Percentiles rank a stretch among this genome's conserved stretches.
These are phyloP conservation scores for Ceraceosorus guamensis DNA, from an alignment of 1,284 basidiomycete genomes.

Conservation along the genomic window DNA sequence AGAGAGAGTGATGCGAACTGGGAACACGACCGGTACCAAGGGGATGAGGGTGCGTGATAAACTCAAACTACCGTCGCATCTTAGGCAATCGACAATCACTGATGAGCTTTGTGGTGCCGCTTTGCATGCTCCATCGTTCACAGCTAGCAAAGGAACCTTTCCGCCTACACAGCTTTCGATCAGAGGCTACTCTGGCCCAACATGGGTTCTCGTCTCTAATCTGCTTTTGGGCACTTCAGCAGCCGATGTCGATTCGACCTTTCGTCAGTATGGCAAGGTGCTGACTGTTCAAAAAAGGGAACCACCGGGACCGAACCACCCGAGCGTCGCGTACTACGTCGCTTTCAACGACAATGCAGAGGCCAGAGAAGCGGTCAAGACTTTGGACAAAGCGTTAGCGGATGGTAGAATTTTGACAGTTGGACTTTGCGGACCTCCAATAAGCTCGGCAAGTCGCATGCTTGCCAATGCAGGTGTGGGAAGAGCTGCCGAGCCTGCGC, in stretches of 20 bases:
- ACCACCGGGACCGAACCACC: conserved; percentile 28
- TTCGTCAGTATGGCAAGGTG: background rate
- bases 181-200: conserved; percentile 34
- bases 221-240: conserved; percentile 35
- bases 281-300: conserved; percentile 14
- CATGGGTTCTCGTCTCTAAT: conserved; percentile 42
- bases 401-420: conserved; percentile 45
- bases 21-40: no score
- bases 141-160: no score
- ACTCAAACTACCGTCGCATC: no score
- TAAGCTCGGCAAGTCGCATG: no score
- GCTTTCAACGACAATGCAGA: conserved; percentile 28
- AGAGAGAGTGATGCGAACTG: no score
- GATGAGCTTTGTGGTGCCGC: no score
- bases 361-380: conserved; percentile 29
- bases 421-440: no score
- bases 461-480: background rate
- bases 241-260: conserved; percentile 32
- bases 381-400: conserved; percentile 41
- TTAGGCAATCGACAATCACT: no score
- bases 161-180: conserved; percentile 37
- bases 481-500: background rate
- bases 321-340: conserved; percentile 36
- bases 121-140: no score
- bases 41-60: no score